phyloP scores from a whole-genome alignment of 1,284 basidiomycete species.

The Fomitiporia mediterranea region DNA sequence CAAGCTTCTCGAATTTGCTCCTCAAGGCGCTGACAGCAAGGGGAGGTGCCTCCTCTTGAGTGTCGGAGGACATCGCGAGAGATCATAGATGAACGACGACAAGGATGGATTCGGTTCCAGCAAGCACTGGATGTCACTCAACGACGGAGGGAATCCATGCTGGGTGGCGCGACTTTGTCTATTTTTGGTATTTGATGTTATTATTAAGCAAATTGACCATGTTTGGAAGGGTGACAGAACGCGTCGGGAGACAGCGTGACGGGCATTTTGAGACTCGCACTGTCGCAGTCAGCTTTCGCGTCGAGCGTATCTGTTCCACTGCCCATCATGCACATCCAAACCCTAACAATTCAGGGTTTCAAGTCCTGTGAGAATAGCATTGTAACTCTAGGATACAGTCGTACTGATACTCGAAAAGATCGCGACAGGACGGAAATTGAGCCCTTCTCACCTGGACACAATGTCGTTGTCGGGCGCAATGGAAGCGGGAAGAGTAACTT shows the following conservation, averaged over 20 bases:
- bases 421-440: constrained; percentile 81
- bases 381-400: neutral
- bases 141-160: neutral
- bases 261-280: too few relatives aligned
- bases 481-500: constrained; percentile 97
- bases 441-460: constrained; percentile 80
- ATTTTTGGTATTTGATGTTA: neutral
- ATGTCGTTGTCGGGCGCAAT: constrained; percentile 93
- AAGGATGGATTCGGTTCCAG: neutral
- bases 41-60: constrained; percentile 23
- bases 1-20: constrained; percentile 54
- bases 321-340: constrained; percentile 76
- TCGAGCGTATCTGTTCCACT: constrained; percentile 8
- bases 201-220: neutral
- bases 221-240: neutral
- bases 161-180: neutral
- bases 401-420: constrained; percentile 38
- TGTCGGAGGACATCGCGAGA: constrained; percentile 15
- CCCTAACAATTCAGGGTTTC: constrained; percentile 93
- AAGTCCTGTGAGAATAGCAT: constrained; percentile 74
- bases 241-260: neutral
- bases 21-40: constrained; percentile 63
- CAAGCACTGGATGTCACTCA: neutral
- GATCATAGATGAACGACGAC: constrained; percentile 7
- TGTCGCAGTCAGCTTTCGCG: neutral